Evolutionary conservation across 2,329 filamentous ascomycete species (phyloP).

Genomic region (Fusarium sp.): DNA sequence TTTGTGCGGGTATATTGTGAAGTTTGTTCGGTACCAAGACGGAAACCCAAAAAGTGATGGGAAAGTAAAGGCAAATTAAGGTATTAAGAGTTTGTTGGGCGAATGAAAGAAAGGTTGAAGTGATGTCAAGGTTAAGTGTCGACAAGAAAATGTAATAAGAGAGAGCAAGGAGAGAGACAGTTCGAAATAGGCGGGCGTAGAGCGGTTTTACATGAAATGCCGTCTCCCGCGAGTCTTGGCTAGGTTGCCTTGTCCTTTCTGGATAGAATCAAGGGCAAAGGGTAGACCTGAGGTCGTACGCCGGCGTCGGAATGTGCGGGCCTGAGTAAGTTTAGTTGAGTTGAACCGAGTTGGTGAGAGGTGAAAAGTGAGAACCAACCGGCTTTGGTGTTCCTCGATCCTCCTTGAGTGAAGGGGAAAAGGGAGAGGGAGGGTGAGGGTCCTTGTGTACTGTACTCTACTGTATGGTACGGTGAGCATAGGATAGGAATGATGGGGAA

Average conservation of each 20-base stretch:
- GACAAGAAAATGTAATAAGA: background rate
- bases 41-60: background rate
- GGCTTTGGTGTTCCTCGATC: slow-evolving; percentile 36
- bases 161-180: slow-evolving; percentile 19
- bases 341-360: slow-evolving; percentile 2
- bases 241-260: background rate
- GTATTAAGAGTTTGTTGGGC: slow-evolving; percentile 10
- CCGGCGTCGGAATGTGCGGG: slow-evolving; percentile 45
- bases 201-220: slow-evolving; percentile 44
- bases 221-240: slow-evolving; percentile 34
- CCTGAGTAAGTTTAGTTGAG: slow-evolving; percentile 14
- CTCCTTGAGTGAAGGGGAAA: slow-evolving; percentile 44
- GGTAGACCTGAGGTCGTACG: slow-evolving; percentile 33
- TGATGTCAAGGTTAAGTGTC: background rate
- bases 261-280: slow-evolving; percentile 44
- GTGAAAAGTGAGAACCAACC: background rate
- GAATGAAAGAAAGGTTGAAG: background rate
- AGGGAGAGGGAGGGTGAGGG: slow-evolving; percentile 47
- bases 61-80: slow-evolving; percentile 9
- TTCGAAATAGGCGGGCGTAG: slow-evolving; percentile 28
- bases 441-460: background rate
- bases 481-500: slow-evolving; percentile 47
- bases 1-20: slow-evolving; percentile 4
- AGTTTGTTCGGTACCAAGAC: background rate
- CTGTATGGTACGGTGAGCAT: background rate